A percentile compares a stretch with the other conserved stretches of the same genome.
Conservation (phyloP, 2,329 filamentous ascomycete genomes). For the Davidsoniella eucalypti region DNA sequence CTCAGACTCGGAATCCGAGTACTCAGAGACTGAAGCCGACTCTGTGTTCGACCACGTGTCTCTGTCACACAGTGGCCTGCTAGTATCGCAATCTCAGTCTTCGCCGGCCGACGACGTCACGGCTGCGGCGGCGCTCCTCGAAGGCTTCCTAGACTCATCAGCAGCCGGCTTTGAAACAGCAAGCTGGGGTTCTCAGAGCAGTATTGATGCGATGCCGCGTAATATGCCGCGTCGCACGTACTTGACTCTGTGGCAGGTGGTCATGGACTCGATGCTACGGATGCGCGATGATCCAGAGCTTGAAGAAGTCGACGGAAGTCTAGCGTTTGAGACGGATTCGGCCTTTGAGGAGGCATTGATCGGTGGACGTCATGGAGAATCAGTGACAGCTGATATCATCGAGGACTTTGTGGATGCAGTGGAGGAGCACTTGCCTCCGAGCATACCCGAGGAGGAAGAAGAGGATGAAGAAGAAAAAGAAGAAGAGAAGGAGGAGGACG, state of each 20-base stretch:
- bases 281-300: constrained; percentile 5
- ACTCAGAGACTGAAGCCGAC: background rate
- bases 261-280: constrained; percentile 5
- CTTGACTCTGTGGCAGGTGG: constrained; percentile 2
- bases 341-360: too few relatives aligned
- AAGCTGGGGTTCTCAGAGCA: background rate
- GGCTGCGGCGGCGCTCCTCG: too few relatives aligned
- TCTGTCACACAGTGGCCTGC: background rate
- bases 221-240: background rate
- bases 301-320: too few relatives aligned
- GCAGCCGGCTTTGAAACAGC: background rate
- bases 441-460: background rate
- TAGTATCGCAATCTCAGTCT: background rate
- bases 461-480: background rate
- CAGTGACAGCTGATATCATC: too few relatives aligned
- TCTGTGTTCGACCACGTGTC: background rate
- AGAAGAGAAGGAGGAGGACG: too few relatives aligned
- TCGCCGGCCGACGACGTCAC: too few relatives aligned
- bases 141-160: background rate
- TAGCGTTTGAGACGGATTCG: too few relatives aligned
- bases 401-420: too few relatives aligned
- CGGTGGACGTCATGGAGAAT: too few relatives aligned
- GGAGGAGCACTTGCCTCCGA: background rate
- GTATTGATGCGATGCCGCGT: background rate
- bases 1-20: background rate